These are phyloP conservation scores for Castanospermum australe DNA, from an alignment of 306 rosid species.

Conservation along the genomic window DNA sequence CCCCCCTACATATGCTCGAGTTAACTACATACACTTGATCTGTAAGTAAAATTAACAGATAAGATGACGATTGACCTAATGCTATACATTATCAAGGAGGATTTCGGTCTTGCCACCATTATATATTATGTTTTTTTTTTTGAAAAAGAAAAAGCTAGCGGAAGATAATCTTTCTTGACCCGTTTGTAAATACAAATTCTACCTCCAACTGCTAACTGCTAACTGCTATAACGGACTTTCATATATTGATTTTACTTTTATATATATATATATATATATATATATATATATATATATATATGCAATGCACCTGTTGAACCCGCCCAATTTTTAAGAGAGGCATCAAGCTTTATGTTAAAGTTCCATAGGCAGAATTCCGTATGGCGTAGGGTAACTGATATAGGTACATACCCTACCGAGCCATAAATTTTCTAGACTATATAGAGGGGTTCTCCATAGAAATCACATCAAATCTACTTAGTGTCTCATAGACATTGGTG, in stretches of 20 bases:
- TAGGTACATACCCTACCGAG: background rate
- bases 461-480: constrained; percentile 7
- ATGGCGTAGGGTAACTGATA: background rate
- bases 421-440: background rate
- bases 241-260: constrained; percentile 27
- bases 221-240: constrained; percentile 44
- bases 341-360: constrained; percentile 7
- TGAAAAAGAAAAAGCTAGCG: background rate
- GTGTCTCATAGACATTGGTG: background rate
- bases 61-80: background rate
- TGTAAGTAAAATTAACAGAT: background rate
- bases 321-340: too few relatives aligned
- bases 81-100: background rate
- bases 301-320: too few relatives aligned
- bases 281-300: too few relatives aligned
- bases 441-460: background rate
- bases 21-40: background rate
- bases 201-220: constrained; percentile 29
- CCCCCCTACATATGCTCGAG: constrained; percentile 25
- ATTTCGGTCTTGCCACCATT: background rate
- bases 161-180: background rate
- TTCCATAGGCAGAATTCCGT: background rate
- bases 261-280: too few relatives aligned
- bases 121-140: background rate
- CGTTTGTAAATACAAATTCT: background rate